Percentiles rank a stretch among this genome's conserved stretches.
These are phyloP conservation scores for Herpetospermum pedunculosum DNA, from an alignment of 306 rosid genomes.

Conservation along the genomic window DNA sequence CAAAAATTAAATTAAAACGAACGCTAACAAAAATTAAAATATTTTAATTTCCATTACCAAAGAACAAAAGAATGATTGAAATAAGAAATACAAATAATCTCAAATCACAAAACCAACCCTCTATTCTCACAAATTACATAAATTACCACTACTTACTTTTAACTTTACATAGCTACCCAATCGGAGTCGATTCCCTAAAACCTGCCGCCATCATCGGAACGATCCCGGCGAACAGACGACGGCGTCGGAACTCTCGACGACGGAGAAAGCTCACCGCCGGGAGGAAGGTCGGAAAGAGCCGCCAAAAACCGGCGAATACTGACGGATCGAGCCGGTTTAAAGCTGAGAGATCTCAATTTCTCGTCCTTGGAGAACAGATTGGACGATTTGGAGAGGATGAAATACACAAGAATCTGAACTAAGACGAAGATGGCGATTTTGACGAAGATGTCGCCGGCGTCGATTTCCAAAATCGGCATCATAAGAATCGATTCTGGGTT, in stretches of 20 bases:
- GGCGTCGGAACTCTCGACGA: conserved; percentile 15
- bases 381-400: conserved; percentile 74
- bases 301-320: conserved; percentile 62
- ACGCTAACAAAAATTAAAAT: neutral
- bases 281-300: conserved; percentile 51
- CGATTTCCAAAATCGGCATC: conserved; percentile 25
- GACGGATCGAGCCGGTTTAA: conserved; percentile 49
- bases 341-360: conserved; percentile 38
- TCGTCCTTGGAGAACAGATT: conserved; percentile 45
- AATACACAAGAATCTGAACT: conserved; percentile 63
- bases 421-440: conserved; percentile 51
- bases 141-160: neutral
- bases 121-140: neutral
- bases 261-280: conserved; percentile 57
- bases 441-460: conserved; percentile 35
- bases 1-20: no score
- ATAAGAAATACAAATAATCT: neutral
- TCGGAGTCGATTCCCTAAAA: neutral
- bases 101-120: neutral
- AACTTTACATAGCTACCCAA: neutral
- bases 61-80: neutral
- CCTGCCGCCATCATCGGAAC: neutral
- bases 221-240: conserved; percentile 15
- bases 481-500: neutral
- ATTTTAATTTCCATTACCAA: neutral